Evolutionary conservation across 1,284 basidiomycete species (phyloP), one percentile per base, ranked within the genome.

Genomic region (Laetiporus sulphureus): DNA sequence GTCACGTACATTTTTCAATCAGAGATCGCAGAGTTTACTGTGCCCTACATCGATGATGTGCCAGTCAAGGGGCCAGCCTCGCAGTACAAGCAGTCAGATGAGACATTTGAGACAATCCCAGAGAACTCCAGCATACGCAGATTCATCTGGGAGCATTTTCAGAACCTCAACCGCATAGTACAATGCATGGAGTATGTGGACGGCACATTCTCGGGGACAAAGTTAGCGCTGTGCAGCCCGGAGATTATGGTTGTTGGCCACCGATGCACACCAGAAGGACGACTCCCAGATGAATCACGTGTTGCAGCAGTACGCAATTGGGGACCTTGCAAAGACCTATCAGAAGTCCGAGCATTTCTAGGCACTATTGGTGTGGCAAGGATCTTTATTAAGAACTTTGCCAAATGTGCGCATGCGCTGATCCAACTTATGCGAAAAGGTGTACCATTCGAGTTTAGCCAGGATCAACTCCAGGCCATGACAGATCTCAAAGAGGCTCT

Each of bases 11-110:
- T 66, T 21, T 48, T 71, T 0, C 53, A 62, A 25, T 45, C 49
- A 2, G 58, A 70, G 36, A 66, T 69, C 52, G 61, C 60, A 3
- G n/a, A 63, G 5, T 15, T 53, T 21, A 59, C 63, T 0, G 42
- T 48, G 0, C 58, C 58, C 1, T 68, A 58, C 45, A 53, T 66
- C 20, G 58, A 67, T 40, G 57, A 68, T 35, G 46, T 51, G 5
- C 48, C 53, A 0, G 39, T 59, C 5, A 51, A 52, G 47, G 61
- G 57, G 1, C 58, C 53, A 1, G 11, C 33, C 16, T 52, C 47
- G 0, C 32, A 47, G 2, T 62, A 64, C n/a, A 45, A 31, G 48
- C 3, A 59, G 39, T 21, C 58, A 66, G 29, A 46, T 43, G 0
- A 53, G 61, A 5, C 48, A 52, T 0, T 56, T 54, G 22, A 67